Conservation (phyloP, 805 yeast species). For the Candida tammaniensis region DNA sequence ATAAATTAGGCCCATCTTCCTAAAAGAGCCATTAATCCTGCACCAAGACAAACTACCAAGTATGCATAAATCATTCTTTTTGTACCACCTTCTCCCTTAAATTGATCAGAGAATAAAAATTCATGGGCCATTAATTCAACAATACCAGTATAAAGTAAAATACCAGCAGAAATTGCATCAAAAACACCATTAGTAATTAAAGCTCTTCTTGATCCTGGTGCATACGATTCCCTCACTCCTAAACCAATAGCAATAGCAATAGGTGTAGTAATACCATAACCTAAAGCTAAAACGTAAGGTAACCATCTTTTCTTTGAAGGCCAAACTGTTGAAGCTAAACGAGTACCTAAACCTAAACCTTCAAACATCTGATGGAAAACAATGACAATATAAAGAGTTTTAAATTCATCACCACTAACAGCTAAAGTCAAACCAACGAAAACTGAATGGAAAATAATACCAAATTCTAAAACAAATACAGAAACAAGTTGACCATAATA, state of each 20-base stretch:
- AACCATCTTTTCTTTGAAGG: slow-evolving; percentile 38
- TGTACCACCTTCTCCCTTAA: slow-evolving; percentile 57
- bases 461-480: slow-evolving; percentile 63
- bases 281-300: slow-evolving; percentile 57
- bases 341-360: slow-evolving; percentile 81
- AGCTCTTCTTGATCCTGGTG: slow-evolving; percentile 56
- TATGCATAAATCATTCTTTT: slow-evolving; percentile 52
- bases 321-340: slow-evolving; percentile 45
- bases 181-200: slow-evolving; percentile 68
- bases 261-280: slow-evolving; percentile 62
- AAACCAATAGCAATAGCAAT: slow-evolving; percentile 76
- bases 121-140: slow-evolving; percentile 82
- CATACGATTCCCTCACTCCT: slow-evolving; percentile 64
- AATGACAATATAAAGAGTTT: slow-evolving; percentile 64
- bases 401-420: slow-evolving; percentile 74
- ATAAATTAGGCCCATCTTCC: slow-evolving; percentile 66
- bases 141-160: slow-evolving; percentile 70
- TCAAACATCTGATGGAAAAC: slow-evolving; percentile 81
- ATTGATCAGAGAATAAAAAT: slow-evolving; percentile 58
- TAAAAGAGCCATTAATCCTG: slow-evolving; percentile 74
- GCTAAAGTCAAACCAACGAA: slow-evolving; percentile 78
- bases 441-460: slow-evolving; percentile 79
- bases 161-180: slow-evolving; percentile 77
- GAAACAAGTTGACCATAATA: slow-evolving; percentile 54
- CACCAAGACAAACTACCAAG: slow-evolving; percentile 57